Base-by-base conservation (phyloP, 2,329 filamentous ascomycete species). In the Phoma sp. region DNA sequence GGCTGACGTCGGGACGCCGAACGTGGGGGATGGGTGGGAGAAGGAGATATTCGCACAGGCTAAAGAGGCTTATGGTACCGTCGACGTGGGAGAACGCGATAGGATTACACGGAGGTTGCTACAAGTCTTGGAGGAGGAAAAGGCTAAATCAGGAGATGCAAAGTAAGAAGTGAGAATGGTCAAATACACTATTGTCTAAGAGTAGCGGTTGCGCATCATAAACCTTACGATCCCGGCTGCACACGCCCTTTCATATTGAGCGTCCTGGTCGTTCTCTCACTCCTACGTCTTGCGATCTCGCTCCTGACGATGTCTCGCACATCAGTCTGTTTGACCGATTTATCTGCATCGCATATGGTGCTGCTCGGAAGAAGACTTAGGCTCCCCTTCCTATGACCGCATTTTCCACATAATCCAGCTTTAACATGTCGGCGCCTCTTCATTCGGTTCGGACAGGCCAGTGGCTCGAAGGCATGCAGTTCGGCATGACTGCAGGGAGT, bases 1-100 rank as follows among this genome's bases (percentile, higher is more conserved):
- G 84, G 73, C 78, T 43, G 79, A 81, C 50, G 70, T 76, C 37
- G 82, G 81, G 33, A 66, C 64, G 20, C 74, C 78, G 5, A 71
- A 72, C 28, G 75, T 78, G 20, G 75, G 75, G 2, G 73, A 73
- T 23, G 73, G 64, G 11, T 83, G 81, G 82, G 77, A 82, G 59
- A 67, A 74, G 12, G 68, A 71, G 32, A 69, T 84, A 1, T 80
- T 81, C 52, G 57, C 54, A 45, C 75, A 82, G 64, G 76, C 78
- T 6, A 72, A 77, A 33, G 74, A 79, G 51, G 74, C 73, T 0
- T 84, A 84, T 73, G 81, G 81, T 0, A 58, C 61, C 11, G 73
- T 77, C 11, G 72, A 80, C 66, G 71, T 71, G 5, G 61, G 40
- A 11, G 72, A 77, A 58, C 72, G 78, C 34, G 77, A 81, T 60